Conservation (phyloP, 129 eudicot species). For the Sambucus nigra region DNA sequence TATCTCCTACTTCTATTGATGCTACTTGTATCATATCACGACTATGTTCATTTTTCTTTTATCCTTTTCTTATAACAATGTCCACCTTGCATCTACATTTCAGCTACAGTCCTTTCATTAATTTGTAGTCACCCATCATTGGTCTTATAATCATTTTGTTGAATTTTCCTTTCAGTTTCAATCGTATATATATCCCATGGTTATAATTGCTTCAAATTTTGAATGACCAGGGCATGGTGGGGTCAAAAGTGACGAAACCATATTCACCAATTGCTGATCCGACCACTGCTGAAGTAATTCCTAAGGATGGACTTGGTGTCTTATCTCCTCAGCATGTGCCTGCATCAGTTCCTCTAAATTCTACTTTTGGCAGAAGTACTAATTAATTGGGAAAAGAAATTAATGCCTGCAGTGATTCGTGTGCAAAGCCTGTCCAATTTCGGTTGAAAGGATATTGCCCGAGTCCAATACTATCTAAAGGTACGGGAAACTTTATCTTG, state of each 20-base stretch:
- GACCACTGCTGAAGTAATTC: constrained; percentile 34
- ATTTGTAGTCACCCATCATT: not conserved
- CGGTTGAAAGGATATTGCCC: not conserved
- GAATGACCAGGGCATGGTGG: constrained; percentile 39
- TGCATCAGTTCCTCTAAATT: constrained; percentile 43
- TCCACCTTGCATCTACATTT: not conserved
- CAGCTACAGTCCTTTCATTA: not conserved
- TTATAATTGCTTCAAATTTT: constrained; percentile 4
- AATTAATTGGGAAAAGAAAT: constrained; percentile 7
- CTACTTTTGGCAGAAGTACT: constrained; percentile 65
- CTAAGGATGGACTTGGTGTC: constrained; percentile 22
- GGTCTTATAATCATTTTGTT: not conserved
- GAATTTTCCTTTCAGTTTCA: not conserved
- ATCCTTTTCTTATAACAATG: not conserved
- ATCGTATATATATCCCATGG: not conserved
- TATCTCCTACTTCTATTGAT: no score
- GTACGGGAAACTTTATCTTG: no score
- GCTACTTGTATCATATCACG: no score
- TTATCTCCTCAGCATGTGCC: constrained; percentile 68
- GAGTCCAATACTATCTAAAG: not conserved
- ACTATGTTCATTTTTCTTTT: not conserved
- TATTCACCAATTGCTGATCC: constrained; percentile 56
- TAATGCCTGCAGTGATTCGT: not conserved
- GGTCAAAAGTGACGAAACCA: constrained; percentile 71
- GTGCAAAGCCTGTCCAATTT: not conserved